A percentile compares a stretch with the other conserved stretches of the same genome.
Conservation (phyloP, 345 rosid genomes). For the Populus ilicifolia region DNA sequence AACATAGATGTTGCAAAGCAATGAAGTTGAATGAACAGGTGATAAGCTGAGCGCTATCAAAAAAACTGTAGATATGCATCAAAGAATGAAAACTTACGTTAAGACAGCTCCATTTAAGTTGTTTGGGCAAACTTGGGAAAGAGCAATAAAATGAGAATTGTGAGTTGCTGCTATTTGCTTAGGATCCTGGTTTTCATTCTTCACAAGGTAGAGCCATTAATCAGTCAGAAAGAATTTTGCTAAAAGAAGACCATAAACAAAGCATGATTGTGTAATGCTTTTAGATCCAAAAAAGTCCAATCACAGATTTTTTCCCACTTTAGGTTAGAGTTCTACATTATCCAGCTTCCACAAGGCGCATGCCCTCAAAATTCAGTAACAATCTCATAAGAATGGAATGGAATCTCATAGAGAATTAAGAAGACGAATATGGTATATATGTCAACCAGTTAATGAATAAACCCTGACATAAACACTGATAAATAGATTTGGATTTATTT, state of each 20-base stretch:
- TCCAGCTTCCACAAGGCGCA: not conserved
- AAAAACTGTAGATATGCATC: slow-evolving; percentile 8
- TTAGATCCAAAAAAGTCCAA: not conserved
- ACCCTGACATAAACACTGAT: not conserved
- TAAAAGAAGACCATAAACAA: slow-evolving; percentile 16
- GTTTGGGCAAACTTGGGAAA: slow-evolving; percentile 83
- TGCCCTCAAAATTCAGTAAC: not conserved
- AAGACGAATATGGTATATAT: not conserved
- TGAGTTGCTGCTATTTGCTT: slow-evolving; percentile 67
- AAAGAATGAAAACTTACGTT: slow-evolving; percentile 55
- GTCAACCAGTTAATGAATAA: not conserved
- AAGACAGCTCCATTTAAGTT: slow-evolving; percentile 63
- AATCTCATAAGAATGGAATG: not conserved
- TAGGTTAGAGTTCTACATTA: not conserved
- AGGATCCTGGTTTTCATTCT: slow-evolving; percentile 72
- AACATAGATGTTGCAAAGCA: not conserved
- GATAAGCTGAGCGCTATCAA: not conserved
- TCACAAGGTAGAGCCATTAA: slow-evolving; percentile 28
- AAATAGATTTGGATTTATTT: not conserved
- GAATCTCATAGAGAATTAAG: not conserved
- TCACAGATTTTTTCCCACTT: not conserved
- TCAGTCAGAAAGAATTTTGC: slow-evolving; percentile 24
- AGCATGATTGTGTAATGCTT: slow-evolving; percentile 5
- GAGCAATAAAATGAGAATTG: slow-evolving; percentile 74
- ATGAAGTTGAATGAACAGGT: not conserved